Percentiles rank a stretch among this genome's conserved stretches.
These are phyloP conservation scores for Angomonas deanei DNA, from an alignment of 208 protist genomes.

Conservation along the genomic window DNA sequence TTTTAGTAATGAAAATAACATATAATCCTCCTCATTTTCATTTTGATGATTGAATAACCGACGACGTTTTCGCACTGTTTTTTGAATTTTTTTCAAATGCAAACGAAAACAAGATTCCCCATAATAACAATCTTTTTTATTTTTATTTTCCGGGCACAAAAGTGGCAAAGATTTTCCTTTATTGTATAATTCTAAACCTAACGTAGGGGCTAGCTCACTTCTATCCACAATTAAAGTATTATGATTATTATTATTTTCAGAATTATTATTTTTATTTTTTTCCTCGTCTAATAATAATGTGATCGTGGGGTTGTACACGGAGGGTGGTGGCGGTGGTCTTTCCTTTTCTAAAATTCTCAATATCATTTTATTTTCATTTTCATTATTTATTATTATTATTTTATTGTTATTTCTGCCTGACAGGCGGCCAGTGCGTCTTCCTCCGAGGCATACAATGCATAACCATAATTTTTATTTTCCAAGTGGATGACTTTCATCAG, in stretches of 20 bases:
- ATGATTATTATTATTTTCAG: neutral
- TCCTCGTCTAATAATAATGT: conserved; percentile 45
- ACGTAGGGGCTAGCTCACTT: conserved; percentile 49
- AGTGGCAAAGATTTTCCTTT: conserved; percentile 45
- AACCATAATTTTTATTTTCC: conserved; percentile 58
- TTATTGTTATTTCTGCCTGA: conserved; percentile 46
- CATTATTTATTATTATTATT: neutral
- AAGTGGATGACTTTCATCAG: conserved; percentile 88
- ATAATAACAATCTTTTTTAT: conserved; percentile 63
- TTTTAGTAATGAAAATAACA: no score
- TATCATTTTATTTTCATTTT: conserved; percentile 33
- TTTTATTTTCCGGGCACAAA: conserved; percentile 68
- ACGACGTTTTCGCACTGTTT: conserved; percentile 67
- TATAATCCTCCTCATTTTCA: conserved; percentile 33
- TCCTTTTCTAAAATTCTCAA: conserved; percentile 74
- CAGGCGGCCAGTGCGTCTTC: conserved; percentile 78
- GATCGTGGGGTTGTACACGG: conserved; percentile 75
- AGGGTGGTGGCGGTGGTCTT: conserved; percentile 52
- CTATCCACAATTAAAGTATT: conserved; percentile 18
- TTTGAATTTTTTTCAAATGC: conserved; percentile 49
- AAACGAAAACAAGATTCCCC: conserved; percentile 64
- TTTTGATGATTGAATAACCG: conserved; percentile 5
- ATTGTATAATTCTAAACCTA: conserved; percentile 75
- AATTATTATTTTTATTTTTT: neutral
- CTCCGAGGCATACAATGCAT: conserved; percentile 81